Conservation (phyloP, 164 flowering plant genomes). For the Tinospora cordifolia region DNA sequence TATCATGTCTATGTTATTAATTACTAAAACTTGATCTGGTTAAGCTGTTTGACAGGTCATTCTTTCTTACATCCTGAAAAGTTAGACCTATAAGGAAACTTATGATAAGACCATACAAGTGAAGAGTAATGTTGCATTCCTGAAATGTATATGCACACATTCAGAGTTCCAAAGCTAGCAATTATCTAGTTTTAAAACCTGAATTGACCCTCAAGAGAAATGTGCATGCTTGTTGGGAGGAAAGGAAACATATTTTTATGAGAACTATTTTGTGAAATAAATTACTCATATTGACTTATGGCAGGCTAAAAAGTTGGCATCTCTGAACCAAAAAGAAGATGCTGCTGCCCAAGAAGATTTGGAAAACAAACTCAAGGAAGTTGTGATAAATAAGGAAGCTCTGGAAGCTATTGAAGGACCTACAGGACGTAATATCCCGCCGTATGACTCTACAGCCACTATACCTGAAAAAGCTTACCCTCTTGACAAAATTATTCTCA, state of each 20-base stretch:
- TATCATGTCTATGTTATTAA: too few species aligned
- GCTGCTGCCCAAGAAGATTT: constrained; percentile 23
- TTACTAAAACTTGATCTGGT: too few species aligned
- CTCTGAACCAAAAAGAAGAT: constrained; percentile 32
- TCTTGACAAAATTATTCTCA: constrained; percentile 56
- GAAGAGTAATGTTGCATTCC: too few species aligned
- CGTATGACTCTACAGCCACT: constrained; percentile 53
- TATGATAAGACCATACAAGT: too few species aligned
- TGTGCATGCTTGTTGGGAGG: background rate
- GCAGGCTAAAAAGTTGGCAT: constrained; percentile 40
- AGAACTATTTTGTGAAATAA: background rate
- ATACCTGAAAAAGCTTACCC: constrained; percentile 68
- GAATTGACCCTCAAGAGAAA: background rate
- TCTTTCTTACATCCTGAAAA: too few species aligned
- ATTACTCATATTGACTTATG: constrained; percentile 7
- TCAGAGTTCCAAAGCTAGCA: background rate
- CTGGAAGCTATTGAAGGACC: constrained; percentile 26
- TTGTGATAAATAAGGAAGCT: constrained; percentile 39
- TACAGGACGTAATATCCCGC: constrained; percentile 52
- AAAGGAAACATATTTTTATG: background rate
- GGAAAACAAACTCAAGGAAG: constrained; percentile 27
- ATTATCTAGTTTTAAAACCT: background rate
- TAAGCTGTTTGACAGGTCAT: too few species aligned
- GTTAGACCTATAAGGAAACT: too few species aligned
- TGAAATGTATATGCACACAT: background rate